Evolutionary conservation across 257 asterid genomes (phyloP).

Genomic region (Nicotiana benthamiana): DNA sequence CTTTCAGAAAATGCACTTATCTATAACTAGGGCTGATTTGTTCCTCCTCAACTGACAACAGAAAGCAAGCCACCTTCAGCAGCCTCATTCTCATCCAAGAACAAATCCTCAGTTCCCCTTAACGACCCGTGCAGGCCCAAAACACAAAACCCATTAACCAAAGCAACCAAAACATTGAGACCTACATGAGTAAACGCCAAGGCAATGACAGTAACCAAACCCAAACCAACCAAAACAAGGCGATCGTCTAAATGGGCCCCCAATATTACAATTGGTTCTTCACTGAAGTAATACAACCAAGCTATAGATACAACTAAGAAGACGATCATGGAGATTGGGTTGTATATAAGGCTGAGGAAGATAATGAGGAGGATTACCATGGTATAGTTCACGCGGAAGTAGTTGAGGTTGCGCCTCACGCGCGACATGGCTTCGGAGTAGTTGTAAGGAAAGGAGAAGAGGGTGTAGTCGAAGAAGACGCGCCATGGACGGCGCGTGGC

Average conservation of each 20-base stretch:
- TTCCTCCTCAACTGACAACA: conserved; percentile 36
- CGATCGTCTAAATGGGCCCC: conserved; percentile 53
- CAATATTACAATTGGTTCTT: conserved; percentile 38
- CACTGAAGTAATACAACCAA: conserved; percentile 64
- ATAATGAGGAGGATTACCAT: conserved; percentile 44
- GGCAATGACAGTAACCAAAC: conserved; percentile 59
- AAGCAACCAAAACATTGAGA: conserved; percentile 57
- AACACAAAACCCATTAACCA: conserved; percentile 48
- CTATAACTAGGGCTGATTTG: conserved; percentile 9
- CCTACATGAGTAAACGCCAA: conserved; percentile 62
- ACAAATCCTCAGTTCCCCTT: conserved; percentile 66
- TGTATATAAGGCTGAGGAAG: conserved; percentile 71
- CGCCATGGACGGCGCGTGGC: conserved; percentile 74
- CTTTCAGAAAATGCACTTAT: neutral
- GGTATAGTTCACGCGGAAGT: conserved; percentile 78
- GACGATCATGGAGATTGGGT: conserved; percentile 78
- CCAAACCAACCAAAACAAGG: conserved; percentile 37
- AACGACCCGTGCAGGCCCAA: conserved; percentile 49
- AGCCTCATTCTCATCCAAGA: conserved; percentile 67
- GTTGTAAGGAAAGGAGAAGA: conserved; percentile 47
- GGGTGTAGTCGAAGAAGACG: conserved; percentile 36
- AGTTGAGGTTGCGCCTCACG: conserved; percentile 53
- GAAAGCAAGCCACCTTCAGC: conserved; percentile 70
- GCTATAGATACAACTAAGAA: conserved; percentile 38
- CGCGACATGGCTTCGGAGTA: conserved; percentile 59